Evolutionary conservation across 208 protist species (phyloP).

Genomic region (Leishmania major): DNA sequence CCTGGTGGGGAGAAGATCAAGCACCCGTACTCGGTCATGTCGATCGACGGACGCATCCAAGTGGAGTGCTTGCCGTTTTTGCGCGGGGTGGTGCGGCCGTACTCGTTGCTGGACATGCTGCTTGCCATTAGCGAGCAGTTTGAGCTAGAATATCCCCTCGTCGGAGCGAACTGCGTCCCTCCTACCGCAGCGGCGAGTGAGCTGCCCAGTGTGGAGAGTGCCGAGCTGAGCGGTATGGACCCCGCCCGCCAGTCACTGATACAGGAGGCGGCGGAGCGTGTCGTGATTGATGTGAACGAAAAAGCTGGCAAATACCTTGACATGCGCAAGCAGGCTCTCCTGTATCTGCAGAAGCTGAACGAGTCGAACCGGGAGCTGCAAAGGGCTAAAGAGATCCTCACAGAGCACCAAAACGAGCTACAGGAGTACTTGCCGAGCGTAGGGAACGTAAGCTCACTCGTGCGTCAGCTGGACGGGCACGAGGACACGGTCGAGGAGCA

Average conservation of each 20-base stretch:
- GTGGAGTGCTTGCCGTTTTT: slow-evolving; percentile 60
- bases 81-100: slow-evolving; percentile 52
- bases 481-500: slow-evolving; percentile 66
- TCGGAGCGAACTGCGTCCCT: slow-evolving; percentile 21
- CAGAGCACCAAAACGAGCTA: slow-evolving; percentile 49
- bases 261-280: slow-evolving; percentile 62
- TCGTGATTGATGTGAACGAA: slow-evolving; percentile 73
- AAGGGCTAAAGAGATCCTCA: slow-evolving; percentile 49
- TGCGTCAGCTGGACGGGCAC: slow-evolving; percentile 39
- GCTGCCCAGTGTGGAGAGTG: neutral
- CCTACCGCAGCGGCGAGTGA: neutral
- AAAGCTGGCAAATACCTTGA: slow-evolving; percentile 72
- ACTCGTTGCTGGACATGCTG: slow-evolving; percentile 64
- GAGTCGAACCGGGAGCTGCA: slow-evolving; percentile 52
- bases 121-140: slow-evolving; percentile 76
- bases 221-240: slow-evolving; percentile 8
- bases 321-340: slow-evolving; percentile 51
- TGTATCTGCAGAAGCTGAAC: slow-evolving; percentile 51
- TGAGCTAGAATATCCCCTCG: slow-evolving; percentile 68
- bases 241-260: slow-evolving; percentile 33
- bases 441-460: slow-evolving; percentile 45
- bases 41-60: slow-evolving; percentile 46
- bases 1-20: slow-evolving; percentile 35
- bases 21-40: slow-evolving; percentile 57
- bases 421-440: slow-evolving; percentile 54